These are phyloP conservation scores for Globisporangium abappressorium DNA, from an alignment of 352 stramenopile genomes.

Conservation along the genomic window DNA sequence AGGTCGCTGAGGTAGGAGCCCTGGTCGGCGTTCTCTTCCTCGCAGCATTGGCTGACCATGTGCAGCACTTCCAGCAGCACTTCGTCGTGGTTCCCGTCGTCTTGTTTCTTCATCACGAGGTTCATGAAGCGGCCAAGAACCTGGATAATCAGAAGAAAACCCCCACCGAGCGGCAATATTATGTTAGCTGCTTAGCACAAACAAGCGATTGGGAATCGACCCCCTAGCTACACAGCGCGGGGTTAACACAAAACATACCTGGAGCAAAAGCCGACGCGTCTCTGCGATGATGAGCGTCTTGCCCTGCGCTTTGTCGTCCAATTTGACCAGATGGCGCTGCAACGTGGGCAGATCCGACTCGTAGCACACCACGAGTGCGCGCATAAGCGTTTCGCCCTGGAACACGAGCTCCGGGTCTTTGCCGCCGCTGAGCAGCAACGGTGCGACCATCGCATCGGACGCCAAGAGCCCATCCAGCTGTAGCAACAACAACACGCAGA, in stretches of 20 bases:
- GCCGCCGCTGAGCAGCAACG: conserved; percentile 34
- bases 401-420: conserved; percentile 26
- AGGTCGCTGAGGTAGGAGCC: conserved; percentile 74
- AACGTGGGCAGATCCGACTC: conserved; percentile 48
- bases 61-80: conserved; percentile 59
- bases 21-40: conserved; percentile 47
- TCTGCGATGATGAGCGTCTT: conserved; percentile 43
- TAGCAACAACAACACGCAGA: neutral
- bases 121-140: conserved; percentile 35
- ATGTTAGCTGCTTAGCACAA: neutral
- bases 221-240: too few species aligned
- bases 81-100: conserved; percentile 26
- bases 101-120: conserved; percentile 31
- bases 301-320: conserved; percentile 37
- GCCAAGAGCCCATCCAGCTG: conserved; percentile 24
- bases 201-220: neutral
- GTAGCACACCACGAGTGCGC: conserved; percentile 53
- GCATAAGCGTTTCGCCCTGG: conserved; percentile 37
- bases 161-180: neutral
- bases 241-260: conserved; percentile 18
- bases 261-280: conserved; percentile 39
- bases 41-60: conserved; percentile 50
- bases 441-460: conserved; percentile 16
- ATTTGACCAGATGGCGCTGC: conserved; percentile 38
- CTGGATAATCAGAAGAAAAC: neutral